phyloP scores from a whole-genome alignment of 1,284 basidiomycete species.

The Malassezia yamatoensis region DNA sequence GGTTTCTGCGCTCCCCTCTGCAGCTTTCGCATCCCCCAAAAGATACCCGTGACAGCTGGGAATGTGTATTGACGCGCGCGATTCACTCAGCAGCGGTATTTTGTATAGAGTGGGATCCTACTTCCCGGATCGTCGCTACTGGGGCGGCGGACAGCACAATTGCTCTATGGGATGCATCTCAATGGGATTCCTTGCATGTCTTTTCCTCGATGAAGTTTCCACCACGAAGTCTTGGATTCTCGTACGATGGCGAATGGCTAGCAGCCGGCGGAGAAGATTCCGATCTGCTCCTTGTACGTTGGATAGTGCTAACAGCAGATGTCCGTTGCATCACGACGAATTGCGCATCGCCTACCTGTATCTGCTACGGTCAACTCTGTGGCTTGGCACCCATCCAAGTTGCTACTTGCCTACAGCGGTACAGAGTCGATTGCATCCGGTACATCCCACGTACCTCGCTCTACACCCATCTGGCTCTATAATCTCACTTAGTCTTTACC shows the following conservation, averaged over 20 bases:
- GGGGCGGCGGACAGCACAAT: conserved; percentile 31
- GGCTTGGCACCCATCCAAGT: conserved; percentile 14
- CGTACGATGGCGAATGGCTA: conserved; percentile 38
- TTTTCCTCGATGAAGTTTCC: conserved; percentile 23
- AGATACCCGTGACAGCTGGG: conserved; percentile 8
- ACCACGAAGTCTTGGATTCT: conserved; percentile 32
- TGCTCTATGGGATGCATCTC: conserved; percentile 22
- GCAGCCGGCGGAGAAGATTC: conserved; percentile 37
- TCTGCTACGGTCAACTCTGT: conserved; percentile 10
- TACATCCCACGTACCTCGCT: not conserved
- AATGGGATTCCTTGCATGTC: conserved; percentile 25
- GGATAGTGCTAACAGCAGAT: conserved; percentile 2
- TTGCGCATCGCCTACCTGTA: conserved; percentile 7
- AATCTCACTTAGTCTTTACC: conserved; percentile 6
- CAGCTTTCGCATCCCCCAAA: not conserved
- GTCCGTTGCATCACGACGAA: conserved; percentile 2
- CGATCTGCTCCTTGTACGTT: conserved; percentile 8
- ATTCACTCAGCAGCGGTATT: conserved; percentile 36
- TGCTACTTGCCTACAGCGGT: conserved; percentile 14
- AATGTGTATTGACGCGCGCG: conserved; percentile 18
- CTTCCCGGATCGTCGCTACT: conserved; percentile 28
- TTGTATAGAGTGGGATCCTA: conserved; percentile 31
- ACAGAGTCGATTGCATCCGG: conserved; percentile 1
- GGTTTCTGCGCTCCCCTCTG: conserved; percentile 7
- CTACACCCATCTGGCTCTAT: conserved; percentile 18